A percentile compares a stretch with the other conserved stretches of the same genome.
Evolutionary conservation across 495 filamentous ascomycete genomes (phyloP).

Genomic region (Astrocystis sublimbata): DNA sequence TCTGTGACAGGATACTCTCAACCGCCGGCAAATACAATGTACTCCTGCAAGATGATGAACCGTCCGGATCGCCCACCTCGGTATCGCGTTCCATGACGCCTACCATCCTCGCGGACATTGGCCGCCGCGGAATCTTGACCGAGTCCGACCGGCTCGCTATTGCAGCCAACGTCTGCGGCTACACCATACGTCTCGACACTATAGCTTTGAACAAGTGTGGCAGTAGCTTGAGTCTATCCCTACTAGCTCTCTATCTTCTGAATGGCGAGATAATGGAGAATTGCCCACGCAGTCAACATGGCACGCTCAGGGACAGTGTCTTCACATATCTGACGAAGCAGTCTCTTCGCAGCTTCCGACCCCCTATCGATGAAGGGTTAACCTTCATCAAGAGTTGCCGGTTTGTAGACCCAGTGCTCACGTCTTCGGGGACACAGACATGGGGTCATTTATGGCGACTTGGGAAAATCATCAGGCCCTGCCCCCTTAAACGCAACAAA

Average conservation of each 20-base stretch:
- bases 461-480: conserved; percentile 9
- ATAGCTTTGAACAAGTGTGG: conserved; percentile 5
- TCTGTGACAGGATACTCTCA: conserved; percentile 10
- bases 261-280: conserved; percentile 30
- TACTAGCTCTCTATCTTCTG: conserved; percentile 30
- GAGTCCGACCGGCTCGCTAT: conserved; percentile 34
- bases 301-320: neutral
- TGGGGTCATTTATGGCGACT: conserved; percentile 1
- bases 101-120: conserved; percentile 24
- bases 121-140: conserved; percentile 11
- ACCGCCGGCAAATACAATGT: conserved; percentile 24
- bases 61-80: neutral
- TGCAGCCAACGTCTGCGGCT: conserved; percentile 34
- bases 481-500: conserved; percentile 27
- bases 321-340: neutral
- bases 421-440: neutral
- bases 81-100: conserved; percentile 24
- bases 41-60: conserved; percentile 18
- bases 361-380: neutral
- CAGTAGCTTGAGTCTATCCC: conserved; percentile 27
- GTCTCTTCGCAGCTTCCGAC: neutral
- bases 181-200: conserved; percentile 23
- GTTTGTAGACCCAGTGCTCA: neutral
- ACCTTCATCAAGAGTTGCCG: conserved; percentile 5
- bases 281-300: neutral